A percentile compares a stretch with the other conserved stretches of the same genome.
phyloP scores from a whole-genome alignment of 2,329 filamentous ascomycete species.

The Ilyonectria destructans region DNA sequence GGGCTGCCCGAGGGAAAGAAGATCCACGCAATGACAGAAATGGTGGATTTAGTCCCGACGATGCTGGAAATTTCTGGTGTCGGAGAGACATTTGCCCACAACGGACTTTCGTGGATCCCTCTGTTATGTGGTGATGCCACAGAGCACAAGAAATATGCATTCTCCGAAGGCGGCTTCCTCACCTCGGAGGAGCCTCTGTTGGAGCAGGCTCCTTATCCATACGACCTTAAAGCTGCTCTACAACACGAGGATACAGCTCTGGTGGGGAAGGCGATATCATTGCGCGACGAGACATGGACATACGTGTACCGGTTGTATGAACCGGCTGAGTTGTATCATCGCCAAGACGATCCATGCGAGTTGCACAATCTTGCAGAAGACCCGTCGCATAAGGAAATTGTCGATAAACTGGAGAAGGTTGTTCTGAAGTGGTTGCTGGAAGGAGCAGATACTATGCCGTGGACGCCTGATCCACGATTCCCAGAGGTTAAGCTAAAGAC shows the following conservation, averaged over 20 bases:
- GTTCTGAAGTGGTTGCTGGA: constrained; percentile 58
- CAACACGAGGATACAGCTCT: constrained; percentile 62
- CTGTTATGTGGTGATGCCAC: constrained; percentile 44
- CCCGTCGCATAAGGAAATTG: constrained; percentile 43
- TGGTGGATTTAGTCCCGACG: constrained; percentile 64
- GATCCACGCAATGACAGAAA: constrained; percentile 58
- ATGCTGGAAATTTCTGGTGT: constrained; percentile 58
- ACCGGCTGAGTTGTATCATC: constrained; percentile 60
- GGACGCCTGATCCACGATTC: constrained; percentile 54
- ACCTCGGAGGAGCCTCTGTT: constrained; percentile 62
- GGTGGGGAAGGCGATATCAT: constrained; percentile 60
- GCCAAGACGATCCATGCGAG: constrained; percentile 56
- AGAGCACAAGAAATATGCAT: constrained; percentile 59
- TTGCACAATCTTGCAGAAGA: constrained; percentile 57
- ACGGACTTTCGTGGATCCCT: constrained; percentile 56
- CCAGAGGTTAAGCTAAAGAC: constrained; percentile 54
- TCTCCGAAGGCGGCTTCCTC: constrained; percentile 63
- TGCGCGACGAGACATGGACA: constrained; percentile 57
- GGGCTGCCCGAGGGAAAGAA: constrained; percentile 56
- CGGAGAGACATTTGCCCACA: constrained; percentile 58
- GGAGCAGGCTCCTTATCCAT: constrained; percentile 61
- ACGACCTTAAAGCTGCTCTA: constrained; percentile 62
- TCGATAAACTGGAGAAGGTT: constrained; percentile 49
- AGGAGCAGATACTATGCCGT: constrained; percentile 56
- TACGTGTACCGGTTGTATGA: constrained; percentile 65